These are phyloP conservation scores for Athelia psychrophila DNA, from an alignment of 1,284 basidiomycete genomes.

Conservation along the genomic window DNA sequence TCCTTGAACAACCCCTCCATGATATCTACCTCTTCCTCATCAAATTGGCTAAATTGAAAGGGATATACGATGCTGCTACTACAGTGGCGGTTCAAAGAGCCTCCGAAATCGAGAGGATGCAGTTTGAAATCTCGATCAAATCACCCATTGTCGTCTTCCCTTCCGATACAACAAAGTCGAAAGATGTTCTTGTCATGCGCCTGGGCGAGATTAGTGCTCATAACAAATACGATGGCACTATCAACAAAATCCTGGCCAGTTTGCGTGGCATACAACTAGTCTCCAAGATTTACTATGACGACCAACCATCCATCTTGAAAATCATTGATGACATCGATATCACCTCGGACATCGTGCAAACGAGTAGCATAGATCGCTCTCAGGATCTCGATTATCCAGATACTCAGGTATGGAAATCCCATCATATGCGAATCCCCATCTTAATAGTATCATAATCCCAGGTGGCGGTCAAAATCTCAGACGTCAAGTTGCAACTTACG, in stretches of 20 bases:
- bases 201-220: conserved; percentile 88
- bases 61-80: conserved; percentile 93
- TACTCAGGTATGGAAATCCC: conserved; percentile 57
- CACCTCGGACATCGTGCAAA: conserved; percentile 69
- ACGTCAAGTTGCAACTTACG: conserved; percentile 88
- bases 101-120: conserved; percentile 87
- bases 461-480: conserved; percentile 80
- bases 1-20: conserved; percentile 85
- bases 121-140: conserved; percentile 88
- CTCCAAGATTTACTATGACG: conserved; percentile 61
- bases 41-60: conserved; percentile 90
- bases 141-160: conserved; percentile 95
- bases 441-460: conserved; percentile 26
- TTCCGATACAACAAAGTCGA: conserved; percentile 58
- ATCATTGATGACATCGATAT: conserved; percentile 94
- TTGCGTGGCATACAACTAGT: conserved; percentile 85
- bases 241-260: conserved; percentile 73
- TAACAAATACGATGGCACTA: conserved; percentile 71
- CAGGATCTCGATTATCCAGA: conserved; percentile 57
- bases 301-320: conserved; percentile 58
- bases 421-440: neutral
- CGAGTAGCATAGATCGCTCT: conserved; percentile 45
- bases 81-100: conserved; percentile 91
- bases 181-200: conserved; percentile 77
- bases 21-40: conserved; percentile 84